Evolutionary conservation across 805 yeast genomes (phyloP).

Genomic region (Candida tammaniensis): DNA sequence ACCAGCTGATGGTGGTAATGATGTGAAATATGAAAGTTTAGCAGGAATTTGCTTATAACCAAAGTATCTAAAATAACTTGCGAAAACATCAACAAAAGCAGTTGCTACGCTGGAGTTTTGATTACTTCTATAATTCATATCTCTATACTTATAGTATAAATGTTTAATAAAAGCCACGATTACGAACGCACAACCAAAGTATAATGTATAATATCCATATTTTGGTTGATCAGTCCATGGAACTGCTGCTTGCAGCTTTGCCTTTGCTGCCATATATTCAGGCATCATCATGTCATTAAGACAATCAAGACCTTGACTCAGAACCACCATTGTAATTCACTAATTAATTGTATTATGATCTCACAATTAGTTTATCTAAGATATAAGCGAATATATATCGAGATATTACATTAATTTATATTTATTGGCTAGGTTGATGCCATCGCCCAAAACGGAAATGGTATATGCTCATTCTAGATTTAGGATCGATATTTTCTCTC

Average conservation of each 20-base stretch:
- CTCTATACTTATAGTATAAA: constrained; percentile 24
- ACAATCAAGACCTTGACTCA: constrained; percentile 39
- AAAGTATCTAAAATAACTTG: constrained; percentile 31
- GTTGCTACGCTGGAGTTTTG: constrained; percentile 12
- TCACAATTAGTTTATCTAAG: too few relatives aligned
- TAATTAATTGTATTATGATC: too few relatives aligned
- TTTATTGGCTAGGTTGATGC: too few relatives aligned
- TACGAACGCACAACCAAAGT: constrained; percentile 38
- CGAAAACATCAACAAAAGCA: constrained; percentile 25
- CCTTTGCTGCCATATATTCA: constrained; percentile 17
- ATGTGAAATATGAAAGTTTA: constrained; percentile 20
- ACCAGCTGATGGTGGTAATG: constrained; percentile 37
- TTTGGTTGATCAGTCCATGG: constrained; percentile 24
- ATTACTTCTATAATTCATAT: constrained; percentile 16
- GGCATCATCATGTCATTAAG: constrained; percentile 26
- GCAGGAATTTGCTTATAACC: constrained; percentile 33
- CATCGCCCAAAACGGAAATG: too few relatives aligned
- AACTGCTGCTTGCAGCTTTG: constrained; percentile 28
- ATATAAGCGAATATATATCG: too few relatives aligned
- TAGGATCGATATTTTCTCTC: too few relatives aligned
- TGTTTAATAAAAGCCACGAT: constrained; percentile 32
- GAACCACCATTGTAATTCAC: constrained; percentile 5
- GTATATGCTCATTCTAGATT: too few relatives aligned
- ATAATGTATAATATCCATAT: constrained; percentile 39
- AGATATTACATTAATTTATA: too few relatives aligned